Evolutionary conservation across 2,329 filamentous ascomycete genomes (phyloP).

Genomic region (Stagonosporopsis tanaceti): DNA sequence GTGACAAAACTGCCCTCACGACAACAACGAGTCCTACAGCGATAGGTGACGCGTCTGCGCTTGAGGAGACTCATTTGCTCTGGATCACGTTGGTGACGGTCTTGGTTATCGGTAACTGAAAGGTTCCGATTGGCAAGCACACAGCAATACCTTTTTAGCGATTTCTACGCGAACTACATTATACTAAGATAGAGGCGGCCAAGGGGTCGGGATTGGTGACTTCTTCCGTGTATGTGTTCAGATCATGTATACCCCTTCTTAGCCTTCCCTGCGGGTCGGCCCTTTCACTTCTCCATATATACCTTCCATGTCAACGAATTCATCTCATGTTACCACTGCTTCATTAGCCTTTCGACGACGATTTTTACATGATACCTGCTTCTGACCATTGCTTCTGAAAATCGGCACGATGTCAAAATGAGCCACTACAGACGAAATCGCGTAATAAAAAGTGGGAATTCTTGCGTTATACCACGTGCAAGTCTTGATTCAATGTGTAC

Average conservation of each 20-base stretch:
- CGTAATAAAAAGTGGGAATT: no score
- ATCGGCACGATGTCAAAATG: no score
- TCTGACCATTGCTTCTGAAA: no score
- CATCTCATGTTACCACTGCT: conserved; percentile 4
- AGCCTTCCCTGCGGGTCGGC: conserved; percentile 8
- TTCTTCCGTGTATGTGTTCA: conserved; percentile 26
- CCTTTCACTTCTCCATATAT: conserved; percentile 10
- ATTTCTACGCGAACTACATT: no score
- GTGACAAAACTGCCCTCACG: not conserved
- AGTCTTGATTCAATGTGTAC: not conserved
- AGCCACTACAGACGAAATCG: no score
- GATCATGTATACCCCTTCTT: conserved; percentile 28
- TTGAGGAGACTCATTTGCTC: not conserved
- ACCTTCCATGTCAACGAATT: conserved; percentile 6
- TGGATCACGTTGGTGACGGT: not conserved
- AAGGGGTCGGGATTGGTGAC: not conserved
- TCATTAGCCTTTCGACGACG: no score
- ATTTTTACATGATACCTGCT: no score
- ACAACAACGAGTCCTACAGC: conserved; percentile 2
- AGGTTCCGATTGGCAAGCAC: not conserved
- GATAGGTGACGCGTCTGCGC: not conserved
- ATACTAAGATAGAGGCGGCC: not conserved
- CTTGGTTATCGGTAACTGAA: conserved; percentile 4
- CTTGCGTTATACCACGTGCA: not conserved
- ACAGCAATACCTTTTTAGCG: not conserved